A percentile compares a stretch with the other conserved stretches of the same genome.
phyloP scores from a whole-genome alignment of 1,284 basidiomycete genomes.

The Sporisorium scitamineum region DNA sequence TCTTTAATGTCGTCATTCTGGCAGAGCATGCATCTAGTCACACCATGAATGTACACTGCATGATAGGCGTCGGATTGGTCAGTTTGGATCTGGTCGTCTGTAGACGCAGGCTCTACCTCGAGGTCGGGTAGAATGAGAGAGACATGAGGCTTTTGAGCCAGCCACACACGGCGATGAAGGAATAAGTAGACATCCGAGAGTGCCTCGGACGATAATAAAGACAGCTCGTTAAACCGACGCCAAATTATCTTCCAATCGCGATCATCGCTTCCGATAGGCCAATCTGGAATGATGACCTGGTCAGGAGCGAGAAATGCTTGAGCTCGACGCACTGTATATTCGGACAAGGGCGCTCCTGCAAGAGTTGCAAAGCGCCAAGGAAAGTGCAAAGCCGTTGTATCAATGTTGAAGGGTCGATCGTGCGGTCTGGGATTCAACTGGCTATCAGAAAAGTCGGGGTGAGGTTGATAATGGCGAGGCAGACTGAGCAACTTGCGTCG shows the following conservation, averaged over 20 bases:
- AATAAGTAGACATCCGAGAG: conserved; percentile 7
- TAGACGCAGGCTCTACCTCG: too few species aligned
- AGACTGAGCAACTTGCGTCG: background rate
- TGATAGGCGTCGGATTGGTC: too few species aligned
- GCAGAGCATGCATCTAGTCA: conserved; percentile 12
- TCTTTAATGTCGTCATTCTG: background rate
- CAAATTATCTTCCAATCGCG: too few species aligned
- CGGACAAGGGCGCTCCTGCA: background rate
- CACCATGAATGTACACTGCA: background rate
- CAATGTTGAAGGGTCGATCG: conserved; percentile 6
- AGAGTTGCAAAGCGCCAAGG: conserved; percentile 8
- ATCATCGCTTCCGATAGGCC: too few species aligned
- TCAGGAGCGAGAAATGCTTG: too few species aligned
- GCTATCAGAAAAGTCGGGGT: conserved; percentile 12
- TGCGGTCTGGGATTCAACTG: conserved; percentile 8
- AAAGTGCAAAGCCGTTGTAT: conserved; percentile 1
- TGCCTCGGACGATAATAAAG: background rate
- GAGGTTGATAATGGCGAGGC: conserved; percentile 6
- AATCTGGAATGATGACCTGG: too few species aligned
- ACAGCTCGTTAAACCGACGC: too few species aligned
- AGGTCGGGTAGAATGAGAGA: background rate
- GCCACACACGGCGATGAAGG: conserved; percentile 5
- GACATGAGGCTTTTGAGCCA: conserved; percentile 10
- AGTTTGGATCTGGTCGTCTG: too few species aligned
- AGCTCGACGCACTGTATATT: background rate